Percentiles rank a stretch among this genome's conserved stretches.
These are phyloP conservation scores for Gossypium longicalyx DNA, from an alignment of 345 rosid species.

Conservation along the genomic window DNA sequence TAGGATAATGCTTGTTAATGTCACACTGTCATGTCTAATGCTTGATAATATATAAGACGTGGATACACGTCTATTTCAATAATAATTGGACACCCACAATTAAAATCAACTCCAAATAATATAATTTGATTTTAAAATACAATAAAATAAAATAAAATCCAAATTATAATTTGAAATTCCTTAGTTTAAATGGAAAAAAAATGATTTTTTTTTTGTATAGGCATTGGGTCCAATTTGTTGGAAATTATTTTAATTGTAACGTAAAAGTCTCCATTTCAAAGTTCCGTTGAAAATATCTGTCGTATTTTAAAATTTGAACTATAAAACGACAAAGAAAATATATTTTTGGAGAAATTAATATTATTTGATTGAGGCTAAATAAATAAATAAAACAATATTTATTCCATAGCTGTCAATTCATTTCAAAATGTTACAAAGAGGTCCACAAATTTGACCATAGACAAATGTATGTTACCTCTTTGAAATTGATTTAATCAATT, in stretches of 20 bases:
- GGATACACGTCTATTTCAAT: neutral
- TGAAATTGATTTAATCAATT: too few species aligned
- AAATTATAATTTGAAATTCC: neutral
- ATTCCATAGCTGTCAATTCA: too few species aligned
- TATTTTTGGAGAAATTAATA: too few species aligned
- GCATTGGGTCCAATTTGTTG: neutral
- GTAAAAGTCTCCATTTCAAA: neutral
- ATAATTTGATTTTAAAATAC: neutral
- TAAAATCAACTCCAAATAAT: neutral
- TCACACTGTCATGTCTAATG: neutral
- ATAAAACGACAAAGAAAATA: too few species aligned
- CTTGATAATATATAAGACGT: neutral
- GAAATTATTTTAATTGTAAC: neutral
- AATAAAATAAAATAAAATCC: neutral
- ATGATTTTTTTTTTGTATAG: neutral
- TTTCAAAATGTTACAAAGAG: too few species aligned
- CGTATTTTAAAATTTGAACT: too few species aligned
- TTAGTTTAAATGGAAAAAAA: neutral
- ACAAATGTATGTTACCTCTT: too few species aligned
- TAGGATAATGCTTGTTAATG: neutral
- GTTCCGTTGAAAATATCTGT: neutral
- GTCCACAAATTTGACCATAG: too few species aligned
- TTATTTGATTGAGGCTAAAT: too few species aligned
- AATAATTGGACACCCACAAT: neutral
- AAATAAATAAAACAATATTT: too few species aligned